Base-by-base conservation (phyloP, 805 yeast genomes). In the Candida ulmi region DNA sequence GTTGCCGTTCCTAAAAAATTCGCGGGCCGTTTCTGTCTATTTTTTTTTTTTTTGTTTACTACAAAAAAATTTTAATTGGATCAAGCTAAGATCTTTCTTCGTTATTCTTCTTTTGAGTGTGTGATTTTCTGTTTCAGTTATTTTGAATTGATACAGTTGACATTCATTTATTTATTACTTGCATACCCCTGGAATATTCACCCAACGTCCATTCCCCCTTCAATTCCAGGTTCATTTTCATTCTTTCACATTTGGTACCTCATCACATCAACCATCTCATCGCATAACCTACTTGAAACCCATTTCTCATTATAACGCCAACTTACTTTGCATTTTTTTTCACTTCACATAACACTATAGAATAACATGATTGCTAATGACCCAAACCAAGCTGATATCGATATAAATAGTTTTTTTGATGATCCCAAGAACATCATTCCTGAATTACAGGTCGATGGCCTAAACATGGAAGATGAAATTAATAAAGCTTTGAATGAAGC, bases 391-490 rank as follows among this genome's bases (percentile, higher is more conserved):
- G 24, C 31, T 33, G 48, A 42, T 24, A 40, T 47, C 27, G 51
- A 45, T 27, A 21, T 47, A 13, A 46, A 47, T 15, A 27, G 36
- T n/a, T 28, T 47, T 9, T 39, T 47, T 17, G 27, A 40, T 21
- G 43, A 40, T 33, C 36, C 43, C 5, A 37, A 37, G 21, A 33
- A 31, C 19, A 9, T 34, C 17, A 36, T 38, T 34, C 23, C 35
- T 33, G 45, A 38, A 11, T 37, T 45, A 26, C 21, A 35, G 7
- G 11, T 29, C 16, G 33, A 31, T 8, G 41, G 39, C 16, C 27
- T 27, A 13, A 30, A 43, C 9, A 30, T 35, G n/a, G 40, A 35
- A 31, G 71, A 65, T 11, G 72, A 60, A 23, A 55, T 50, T 3
- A 61, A 57, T 31, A 61, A 42, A 33, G 52, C 38, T 4, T 21